These are phyloP conservation scores for Aspergillus nidulans DNA, from an alignment of 495 filamentous ascomycete species.

Conservation along the genomic window DNA sequence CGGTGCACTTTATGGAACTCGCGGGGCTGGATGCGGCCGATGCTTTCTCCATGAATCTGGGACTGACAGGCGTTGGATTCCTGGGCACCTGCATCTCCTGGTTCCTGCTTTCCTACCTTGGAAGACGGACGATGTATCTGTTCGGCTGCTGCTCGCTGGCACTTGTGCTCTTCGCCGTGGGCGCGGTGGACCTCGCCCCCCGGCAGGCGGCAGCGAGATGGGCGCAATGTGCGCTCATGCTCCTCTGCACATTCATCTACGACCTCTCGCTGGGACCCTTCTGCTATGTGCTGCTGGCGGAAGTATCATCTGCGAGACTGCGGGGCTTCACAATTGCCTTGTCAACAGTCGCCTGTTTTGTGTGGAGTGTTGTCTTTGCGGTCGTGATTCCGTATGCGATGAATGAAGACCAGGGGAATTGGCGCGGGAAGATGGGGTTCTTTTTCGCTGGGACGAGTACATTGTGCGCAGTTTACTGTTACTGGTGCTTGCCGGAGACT, in stretches of 20 bases:
- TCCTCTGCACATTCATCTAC: constrained; percentile 56
- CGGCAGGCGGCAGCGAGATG: constrained; percentile 30
- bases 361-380: constrained; percentile 57
- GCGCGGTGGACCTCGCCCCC: constrained; percentile 51
- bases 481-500: constrained; percentile 58
- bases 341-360: constrained; percentile 52
- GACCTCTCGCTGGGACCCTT: constrained; percentile 59
- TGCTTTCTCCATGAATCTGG: constrained; percentile 62
- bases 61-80: constrained; percentile 62
- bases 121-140: constrained; percentile 52
- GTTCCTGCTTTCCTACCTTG: constrained; percentile 57
- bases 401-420: constrained; percentile 56
- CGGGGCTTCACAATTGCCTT: constrained; percentile 61
- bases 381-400: constrained; percentile 65
- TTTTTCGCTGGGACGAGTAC: constrained; percentile 55
- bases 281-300: constrained; percentile 59
- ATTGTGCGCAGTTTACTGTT: constrained; percentile 40
- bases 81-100: constrained; percentile 61
- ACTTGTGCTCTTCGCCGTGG: constrained; percentile 53
- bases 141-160: constrained; percentile 45
- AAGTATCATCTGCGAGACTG: constrained; percentile 55
- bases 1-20: constrained; percentile 49
- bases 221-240: constrained; percentile 56
- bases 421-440: constrained; percentile 64
- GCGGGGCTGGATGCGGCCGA: constrained; percentile 55